These are phyloP conservation scores for Parascedosporium putredinis DNA, from an alignment of 2,329 filamentous ascomycete species.

Conservation along the genomic window DNA sequence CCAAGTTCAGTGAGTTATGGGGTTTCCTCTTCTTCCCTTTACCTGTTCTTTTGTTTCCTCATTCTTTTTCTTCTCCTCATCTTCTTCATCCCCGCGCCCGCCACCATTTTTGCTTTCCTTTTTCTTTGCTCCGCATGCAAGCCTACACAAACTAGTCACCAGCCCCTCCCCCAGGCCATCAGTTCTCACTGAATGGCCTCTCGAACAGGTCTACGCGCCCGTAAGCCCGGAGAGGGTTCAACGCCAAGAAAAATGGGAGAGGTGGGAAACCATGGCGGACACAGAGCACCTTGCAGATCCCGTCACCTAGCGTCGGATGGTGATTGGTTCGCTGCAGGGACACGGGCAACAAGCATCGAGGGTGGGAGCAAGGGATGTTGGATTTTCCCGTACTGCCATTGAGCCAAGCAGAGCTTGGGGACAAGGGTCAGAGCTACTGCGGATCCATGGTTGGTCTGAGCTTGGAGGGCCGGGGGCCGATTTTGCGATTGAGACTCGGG, in stretches of 20 bases:
- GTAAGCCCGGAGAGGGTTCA: background rate
- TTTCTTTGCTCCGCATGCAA: too few species aligned
- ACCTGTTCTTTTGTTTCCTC: too few species aligned
- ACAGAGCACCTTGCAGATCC: slow-evolving; percentile 3
- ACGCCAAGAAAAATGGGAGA: background rate
- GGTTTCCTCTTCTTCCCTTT: too few species aligned
- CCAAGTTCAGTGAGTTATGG: too few species aligned
- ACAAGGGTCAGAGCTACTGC: background rate
- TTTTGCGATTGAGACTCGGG: background rate
- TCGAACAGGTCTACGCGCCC: background rate
- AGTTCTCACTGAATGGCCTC: background rate
- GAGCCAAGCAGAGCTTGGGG: background rate
- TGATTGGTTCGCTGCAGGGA: slow-evolving; percentile 4
- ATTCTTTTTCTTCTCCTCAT: too few species aligned
- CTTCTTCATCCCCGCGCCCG: too few species aligned
- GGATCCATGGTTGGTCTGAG: background rate
- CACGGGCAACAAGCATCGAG: background rate
- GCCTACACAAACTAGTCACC: background rate
- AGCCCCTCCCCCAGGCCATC: background rate
- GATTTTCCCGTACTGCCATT: background rate
- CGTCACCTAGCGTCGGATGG: slow-evolving; percentile 1
- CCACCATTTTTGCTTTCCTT: too few species aligned
- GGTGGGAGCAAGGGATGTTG: background rate
- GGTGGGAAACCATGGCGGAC: slow-evolving; percentile 1
- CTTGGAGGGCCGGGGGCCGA: background rate